These are phyloP conservation scores for Coemansia sp. DNA, from an alignment of 192 early-diverging fungal genomes.

Conservation along the genomic window DNA sequence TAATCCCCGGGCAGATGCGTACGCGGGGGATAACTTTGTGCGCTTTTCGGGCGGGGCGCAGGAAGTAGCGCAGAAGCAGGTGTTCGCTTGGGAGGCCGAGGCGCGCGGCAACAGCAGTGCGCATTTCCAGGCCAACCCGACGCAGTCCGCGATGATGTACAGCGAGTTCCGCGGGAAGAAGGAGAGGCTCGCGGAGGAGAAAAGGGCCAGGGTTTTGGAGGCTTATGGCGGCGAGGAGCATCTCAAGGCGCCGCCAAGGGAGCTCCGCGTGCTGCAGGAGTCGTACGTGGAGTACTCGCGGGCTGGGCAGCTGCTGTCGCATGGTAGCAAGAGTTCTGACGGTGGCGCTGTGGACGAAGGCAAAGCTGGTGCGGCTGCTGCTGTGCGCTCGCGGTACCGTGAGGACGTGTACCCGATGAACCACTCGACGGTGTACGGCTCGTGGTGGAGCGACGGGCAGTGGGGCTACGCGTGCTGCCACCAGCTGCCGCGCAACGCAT, in stretches of 20 bases:
- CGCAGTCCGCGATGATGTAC: slow-evolving; percentile 89
- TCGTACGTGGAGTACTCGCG: slow-evolving; percentile 96
- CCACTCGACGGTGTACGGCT: slow-evolving; percentile 90
- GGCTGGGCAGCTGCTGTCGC: slow-evolving; percentile 59
- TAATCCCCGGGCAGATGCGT: no score
- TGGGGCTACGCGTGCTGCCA: slow-evolving; percentile 98
- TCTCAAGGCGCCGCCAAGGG: slow-evolving; percentile 82
- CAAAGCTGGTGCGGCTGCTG: background rate
- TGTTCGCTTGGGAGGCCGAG: slow-evolving; percentile 93
- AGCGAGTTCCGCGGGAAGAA: slow-evolving; percentile 83
- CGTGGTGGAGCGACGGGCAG: slow-evolving; percentile 88
- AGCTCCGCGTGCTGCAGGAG: slow-evolving; percentile 90
- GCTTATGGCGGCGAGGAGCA: slow-evolving; percentile 97
- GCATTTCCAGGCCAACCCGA: slow-evolving; percentile 94
- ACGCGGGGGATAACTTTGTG: slow-evolving; percentile 92
- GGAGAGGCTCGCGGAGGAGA: slow-evolving; percentile 67
- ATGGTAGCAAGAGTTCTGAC: no score
- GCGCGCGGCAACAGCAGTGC: slow-evolving; percentile 75
- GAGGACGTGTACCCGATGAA: slow-evolving; percentile 87
- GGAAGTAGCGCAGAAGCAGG: slow-evolving; percentile 77
- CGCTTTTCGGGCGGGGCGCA: slow-evolving; percentile 84
- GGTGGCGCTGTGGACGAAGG: no score
- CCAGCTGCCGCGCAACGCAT: slow-evolving; percentile 73
- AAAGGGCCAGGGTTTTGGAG: slow-evolving; percentile 74
- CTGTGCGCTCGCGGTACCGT: slow-evolving; percentile 73